These are phyloP conservation scores for Dothidotthia symphoricarpi DNA, from an alignment of 2,329 filamentous ascomycete species.

Conservation along the genomic window DNA sequence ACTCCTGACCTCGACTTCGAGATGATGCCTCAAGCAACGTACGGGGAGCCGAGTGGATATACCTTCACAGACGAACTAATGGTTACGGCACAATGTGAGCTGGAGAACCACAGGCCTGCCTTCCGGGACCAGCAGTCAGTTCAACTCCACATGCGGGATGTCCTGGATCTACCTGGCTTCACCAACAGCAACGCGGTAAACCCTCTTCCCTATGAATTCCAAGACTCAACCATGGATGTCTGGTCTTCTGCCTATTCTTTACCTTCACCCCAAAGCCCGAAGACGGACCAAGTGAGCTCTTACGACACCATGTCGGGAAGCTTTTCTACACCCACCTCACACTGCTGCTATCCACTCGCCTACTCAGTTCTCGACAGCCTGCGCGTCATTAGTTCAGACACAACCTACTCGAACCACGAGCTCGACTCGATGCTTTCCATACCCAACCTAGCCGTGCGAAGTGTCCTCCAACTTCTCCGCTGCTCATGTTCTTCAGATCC, in stretches of 20 bases:
- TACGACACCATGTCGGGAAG: constrained; percentile 17
- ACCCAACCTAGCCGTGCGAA: constrained; percentile 27
- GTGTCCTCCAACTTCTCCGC: constrained; percentile 28
- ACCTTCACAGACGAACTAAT: constrained; percentile 25
- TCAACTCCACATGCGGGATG: constrained; percentile 24
- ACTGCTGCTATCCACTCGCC: constrained; percentile 33
- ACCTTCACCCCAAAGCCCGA: constrained; percentile 23
- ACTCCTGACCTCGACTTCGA: constrained; percentile 30
- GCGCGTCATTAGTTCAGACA: constrained; percentile 21
- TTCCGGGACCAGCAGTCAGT: constrained; percentile 29
- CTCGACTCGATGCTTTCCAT: constrained; percentile 29
- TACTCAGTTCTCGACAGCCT: constrained; percentile 34
- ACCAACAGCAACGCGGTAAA: constrained; percentile 23
- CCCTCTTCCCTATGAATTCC: constrained; percentile 22
- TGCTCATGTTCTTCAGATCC: constrained; percentile 36
- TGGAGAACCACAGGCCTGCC: constrained; percentile 24
- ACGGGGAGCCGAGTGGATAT: constrained; percentile 21
- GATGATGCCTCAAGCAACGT: constrained; percentile 30
- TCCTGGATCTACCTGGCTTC: constrained; percentile 30
- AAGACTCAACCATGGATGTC: constrained; percentile 15
- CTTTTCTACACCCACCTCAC: constrained; percentile 22
- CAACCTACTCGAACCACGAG: constrained; percentile 15
- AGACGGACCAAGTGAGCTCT: constrained; percentile 6
- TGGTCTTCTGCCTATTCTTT: constrained; percentile 8
- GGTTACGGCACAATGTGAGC: constrained; percentile 11